Base-by-base conservation (phyloP, 179 eudicot species). In the Silene vulgaris region DNA sequence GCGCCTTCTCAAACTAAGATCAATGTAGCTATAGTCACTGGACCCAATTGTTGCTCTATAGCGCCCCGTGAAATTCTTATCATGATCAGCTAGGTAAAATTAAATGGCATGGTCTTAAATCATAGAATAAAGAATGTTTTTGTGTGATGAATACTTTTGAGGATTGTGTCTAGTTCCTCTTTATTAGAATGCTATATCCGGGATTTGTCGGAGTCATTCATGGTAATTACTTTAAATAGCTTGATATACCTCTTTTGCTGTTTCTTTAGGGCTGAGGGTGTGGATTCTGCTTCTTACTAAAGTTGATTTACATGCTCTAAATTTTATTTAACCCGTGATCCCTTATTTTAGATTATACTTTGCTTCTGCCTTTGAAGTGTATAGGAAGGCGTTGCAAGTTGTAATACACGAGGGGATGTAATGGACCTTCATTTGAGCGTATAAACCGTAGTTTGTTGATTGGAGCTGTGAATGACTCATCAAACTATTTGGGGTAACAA, bases 271-370 rank as follows among this genome's bases (percentile, higher is more conserved):
- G 28, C 52, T 35, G 40, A 67, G 21, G 52, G 21, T 29, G 69
- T 65, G 69, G 69, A 65, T 65, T 65, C 19, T 63, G 21, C n/a
- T 32, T 67, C 71, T 52, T 37, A 2, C 20, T 37, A 67, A 40
- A 68, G 54, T 26, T 40, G 14, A 40, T 68, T 68, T 68, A 68
- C 29, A 40, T 9, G 29, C 17, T 40, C 54, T n/a, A 68, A 68
- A 40, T 19, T 68, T 16, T 16, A 19, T 32, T 8, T 8, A 67
- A 1, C 6, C 40, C 40, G 13, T 35, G 71, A 48, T 67, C 4
- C 5, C 71, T 4, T 67, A 50, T 17, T 35, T 69, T 8, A 8
- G 57, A 69, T 43, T 20, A 4, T n/a, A 19, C 32, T 11, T 69
- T 69, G 17, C 56, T 69, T 21, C 59, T 35, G 52, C 71, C 13